These are phyloP conservation scores for Macrophomina phaseolina DNA, from an alignment of 2,329 filamentous ascomycete genomes.

Conservation along the genomic window DNA sequence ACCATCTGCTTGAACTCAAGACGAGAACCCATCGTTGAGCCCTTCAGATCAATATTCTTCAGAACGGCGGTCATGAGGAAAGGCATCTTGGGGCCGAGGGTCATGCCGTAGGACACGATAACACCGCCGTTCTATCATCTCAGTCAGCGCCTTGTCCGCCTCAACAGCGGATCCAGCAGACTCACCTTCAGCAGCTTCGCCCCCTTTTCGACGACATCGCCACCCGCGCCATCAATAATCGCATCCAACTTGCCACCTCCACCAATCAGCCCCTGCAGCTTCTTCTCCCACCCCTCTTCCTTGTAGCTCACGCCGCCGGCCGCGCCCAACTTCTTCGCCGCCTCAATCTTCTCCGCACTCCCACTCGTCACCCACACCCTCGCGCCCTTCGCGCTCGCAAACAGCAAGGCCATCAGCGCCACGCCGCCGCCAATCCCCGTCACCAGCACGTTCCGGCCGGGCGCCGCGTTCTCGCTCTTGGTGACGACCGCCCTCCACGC, in stretches of 20 bases:
- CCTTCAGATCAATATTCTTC: slow-evolving; percentile 84
- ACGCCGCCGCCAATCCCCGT: slow-evolving; percentile 95
- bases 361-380: slow-evolving; percentile 84
- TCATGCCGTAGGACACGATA: slow-evolving; percentile 93
- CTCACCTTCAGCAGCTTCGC: slow-evolving; percentile 69
- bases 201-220: slow-evolving; percentile 76
- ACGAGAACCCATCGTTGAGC: slow-evolving; percentile 89
- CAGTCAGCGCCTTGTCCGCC: slow-evolving; percentile 28
- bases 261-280: slow-evolving; percentile 65
- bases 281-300: slow-evolving; percentile 79
- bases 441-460: slow-evolving; percentile 77
- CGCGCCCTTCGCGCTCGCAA: slow-evolving; percentile 66
- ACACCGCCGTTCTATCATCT: slow-evolving; percentile 69
- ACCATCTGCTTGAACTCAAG: slow-evolving; percentile 93
- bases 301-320: slow-evolving; percentile 83
- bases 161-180: not conserved
- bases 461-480: slow-evolving; percentile 70
- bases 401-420: slow-evolving; percentile 79
- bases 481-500: slow-evolving; percentile 85
- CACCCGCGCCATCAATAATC: slow-evolving; percentile 89
- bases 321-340: slow-evolving; percentile 75
- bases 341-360: slow-evolving; percentile 74
- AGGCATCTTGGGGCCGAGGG: slow-evolving; percentile 80
- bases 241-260: slow-evolving; percentile 75
- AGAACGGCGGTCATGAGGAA: slow-evolving; percentile 84